Conservation (phyloP, 306 rosid species). For the Hylodesmum podocarpum region DNA sequence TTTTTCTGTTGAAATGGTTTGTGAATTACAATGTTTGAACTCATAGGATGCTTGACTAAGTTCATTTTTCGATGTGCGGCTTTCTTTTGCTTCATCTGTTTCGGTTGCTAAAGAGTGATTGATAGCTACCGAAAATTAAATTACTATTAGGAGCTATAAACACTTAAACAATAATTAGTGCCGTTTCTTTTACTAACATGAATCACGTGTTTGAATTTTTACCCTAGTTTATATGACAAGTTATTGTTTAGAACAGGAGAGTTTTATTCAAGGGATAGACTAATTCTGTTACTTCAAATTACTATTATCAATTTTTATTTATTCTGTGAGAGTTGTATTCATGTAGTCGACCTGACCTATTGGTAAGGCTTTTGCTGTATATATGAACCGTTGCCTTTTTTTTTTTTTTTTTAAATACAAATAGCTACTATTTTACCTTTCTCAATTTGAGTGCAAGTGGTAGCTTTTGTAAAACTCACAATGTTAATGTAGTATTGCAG, state of each 20-base stretch:
- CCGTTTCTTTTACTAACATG: not conserved
- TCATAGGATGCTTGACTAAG: not conserved
- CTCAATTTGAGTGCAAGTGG: not conserved
- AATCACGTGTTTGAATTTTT: not conserved
- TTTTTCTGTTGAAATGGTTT: not conserved
- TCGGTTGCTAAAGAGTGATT: not conserved
- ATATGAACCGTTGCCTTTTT: not conserved
- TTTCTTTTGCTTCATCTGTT: not conserved
- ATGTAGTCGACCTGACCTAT: not conserved
- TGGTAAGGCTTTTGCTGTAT: not conserved
- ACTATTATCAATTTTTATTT: not conserved
- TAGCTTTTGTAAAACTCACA: not conserved
- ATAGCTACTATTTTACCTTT: not conserved
- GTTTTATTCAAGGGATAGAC: not conserved
- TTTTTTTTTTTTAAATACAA: not conserved
- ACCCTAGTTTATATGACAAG: not conserved
- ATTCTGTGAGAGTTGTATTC: not conserved
- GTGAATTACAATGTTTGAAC: not conserved
- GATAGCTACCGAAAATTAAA: not conserved
- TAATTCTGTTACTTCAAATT: not conserved
- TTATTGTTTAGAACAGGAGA: not conserved
- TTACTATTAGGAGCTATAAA: not conserved
- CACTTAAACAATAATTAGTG: not conserved
- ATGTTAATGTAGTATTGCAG: not conserved
- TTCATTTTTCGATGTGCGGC: not conserved